Evolutionary conservation across 83 land plant genomes (phyloP).

Genomic region (Thuja plicata): DNA sequence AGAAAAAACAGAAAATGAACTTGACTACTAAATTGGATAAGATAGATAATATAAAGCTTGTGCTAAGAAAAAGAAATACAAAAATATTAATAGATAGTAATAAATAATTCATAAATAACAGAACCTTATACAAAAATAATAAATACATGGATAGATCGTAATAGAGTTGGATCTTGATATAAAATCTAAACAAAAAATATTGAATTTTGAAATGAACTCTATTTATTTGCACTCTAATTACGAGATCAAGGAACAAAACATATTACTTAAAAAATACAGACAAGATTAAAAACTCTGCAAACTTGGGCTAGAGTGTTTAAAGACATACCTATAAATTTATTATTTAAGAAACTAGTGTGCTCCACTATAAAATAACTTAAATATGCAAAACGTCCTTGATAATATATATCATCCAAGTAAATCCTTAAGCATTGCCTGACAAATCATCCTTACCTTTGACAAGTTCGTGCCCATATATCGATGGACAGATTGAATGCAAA

Average conservation of each 20-base stretch:
- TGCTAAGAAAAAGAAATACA: not conserved
- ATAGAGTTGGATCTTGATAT: not conserved
- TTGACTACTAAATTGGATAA: not conserved
- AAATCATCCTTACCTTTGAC: slow-evolving; percentile 74
- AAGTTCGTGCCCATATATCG: slow-evolving; percentile 98
- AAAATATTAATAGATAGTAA: not conserved
- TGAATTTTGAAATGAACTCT: not conserved
- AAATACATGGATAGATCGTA: not conserved
- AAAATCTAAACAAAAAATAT: not conserved
- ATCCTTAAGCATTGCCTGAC: not conserved
- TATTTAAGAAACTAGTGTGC: not conserved
- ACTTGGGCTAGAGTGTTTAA: not conserved
- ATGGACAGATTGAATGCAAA: slow-evolving; percentile 93
- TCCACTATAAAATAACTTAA: not conserved
- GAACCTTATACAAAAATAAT: not conserved
- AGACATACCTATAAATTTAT: not conserved
- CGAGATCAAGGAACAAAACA: not conserved
- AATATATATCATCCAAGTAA: not conserved
- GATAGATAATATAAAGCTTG: not conserved
- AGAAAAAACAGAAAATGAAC: not conserved
- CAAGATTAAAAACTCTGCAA: not conserved
- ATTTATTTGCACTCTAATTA: not conserved
- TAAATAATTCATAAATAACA: not conserved
- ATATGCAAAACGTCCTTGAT: not conserved
- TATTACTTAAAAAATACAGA: not conserved